These are phyloP conservation scores for Dimocarpus longan DNA, from an alignment of 345 rosid genomes.

Conservation along the genomic window DNA sequence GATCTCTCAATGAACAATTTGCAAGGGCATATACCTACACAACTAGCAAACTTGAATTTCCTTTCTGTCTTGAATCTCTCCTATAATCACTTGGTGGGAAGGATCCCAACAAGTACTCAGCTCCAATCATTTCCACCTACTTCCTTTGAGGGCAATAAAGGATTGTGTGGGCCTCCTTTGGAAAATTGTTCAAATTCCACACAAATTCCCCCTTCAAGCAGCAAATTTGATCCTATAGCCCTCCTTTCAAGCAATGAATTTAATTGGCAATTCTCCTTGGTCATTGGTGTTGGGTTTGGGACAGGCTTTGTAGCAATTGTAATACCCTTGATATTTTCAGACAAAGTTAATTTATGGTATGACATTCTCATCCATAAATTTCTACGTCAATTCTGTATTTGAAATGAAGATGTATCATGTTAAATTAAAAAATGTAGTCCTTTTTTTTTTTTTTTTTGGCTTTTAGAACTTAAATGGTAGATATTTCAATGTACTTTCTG, in stretches of 20 bases:
- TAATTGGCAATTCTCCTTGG: slow-evolving; percentile 45
- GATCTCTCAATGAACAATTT: slow-evolving; percentile 35
- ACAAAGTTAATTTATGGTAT: slow-evolving; percentile 26
- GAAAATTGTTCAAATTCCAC: too few relatives aligned
- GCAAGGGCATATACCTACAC: slow-evolving; percentile 27
- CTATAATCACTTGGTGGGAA: slow-evolving; percentile 29
- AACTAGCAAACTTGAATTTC: slow-evolving; percentile 31
- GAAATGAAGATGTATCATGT: neutral
- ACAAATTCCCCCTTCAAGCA: slow-evolving; percentile 20
- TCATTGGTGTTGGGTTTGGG: slow-evolving; percentile 54
- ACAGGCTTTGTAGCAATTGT: slow-evolving; percentile 43
- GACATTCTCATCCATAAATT: neutral
- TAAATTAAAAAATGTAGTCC: too few relatives aligned
- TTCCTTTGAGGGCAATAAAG: slow-evolving; percentile 27
- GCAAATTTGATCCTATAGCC: slow-evolving; percentile 12
- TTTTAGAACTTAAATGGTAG: neutral
- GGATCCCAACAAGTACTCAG: slow-evolving; percentile 28
- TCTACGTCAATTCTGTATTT: slow-evolving; percentile 20
- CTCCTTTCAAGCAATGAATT: neutral
- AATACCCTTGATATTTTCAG: slow-evolving; percentile 41
- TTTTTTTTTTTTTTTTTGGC: too few relatives aligned
- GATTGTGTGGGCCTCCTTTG: slow-evolving; percentile 36
- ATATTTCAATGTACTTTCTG: too few relatives aligned
- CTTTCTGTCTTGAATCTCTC: slow-evolving; percentile 41
- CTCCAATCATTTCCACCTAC: slow-evolving; percentile 28